Conservation (phyloP, 176 grass and related monocot genomes). For the Eremochloa ophiuroides region DNA sequence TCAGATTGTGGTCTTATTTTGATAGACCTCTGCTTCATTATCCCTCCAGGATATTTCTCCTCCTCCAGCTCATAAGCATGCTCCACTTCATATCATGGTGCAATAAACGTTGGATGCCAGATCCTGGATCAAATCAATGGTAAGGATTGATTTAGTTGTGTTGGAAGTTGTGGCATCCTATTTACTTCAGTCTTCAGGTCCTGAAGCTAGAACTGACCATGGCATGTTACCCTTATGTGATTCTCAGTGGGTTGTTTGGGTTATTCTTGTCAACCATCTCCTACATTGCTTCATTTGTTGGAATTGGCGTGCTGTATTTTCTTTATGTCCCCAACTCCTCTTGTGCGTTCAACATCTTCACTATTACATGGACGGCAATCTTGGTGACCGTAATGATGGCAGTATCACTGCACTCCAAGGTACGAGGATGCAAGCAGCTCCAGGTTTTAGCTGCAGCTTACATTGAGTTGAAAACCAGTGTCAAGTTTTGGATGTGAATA, state of each 20-base stretch:
- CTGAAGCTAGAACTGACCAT: not conserved
- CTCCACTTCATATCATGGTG: slow-evolving; percentile 87
- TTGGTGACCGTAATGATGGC: slow-evolving; percentile 76
- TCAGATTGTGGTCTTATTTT: not conserved
- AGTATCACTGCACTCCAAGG: slow-evolving; percentile 88
- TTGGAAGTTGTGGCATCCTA: not conserved
- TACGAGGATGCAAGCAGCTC: slow-evolving; percentile 8
- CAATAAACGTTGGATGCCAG: slow-evolving; percentile 73
- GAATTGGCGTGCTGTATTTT: slow-evolving; percentile 60
- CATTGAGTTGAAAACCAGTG: not conserved
- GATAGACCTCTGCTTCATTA: slow-evolving; percentile 9
- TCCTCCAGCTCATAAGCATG: slow-evolving; percentile 89
- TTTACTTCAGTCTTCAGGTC: not conserved
- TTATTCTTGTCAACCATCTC: slow-evolving; percentile 76
- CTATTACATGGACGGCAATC: slow-evolving; percentile 75
- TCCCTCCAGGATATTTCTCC: slow-evolving; percentile 76
- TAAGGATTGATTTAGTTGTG: slow-evolving; percentile 8
- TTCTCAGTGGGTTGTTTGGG: slow-evolving; percentile 69
- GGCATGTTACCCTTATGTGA: not conserved
- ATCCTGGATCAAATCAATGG: slow-evolving; percentile 58
- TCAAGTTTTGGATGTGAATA: not conserved
- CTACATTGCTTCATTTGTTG: slow-evolving; percentile 67
- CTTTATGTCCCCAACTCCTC: slow-evolving; percentile 50
- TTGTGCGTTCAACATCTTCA: slow-evolving; percentile 81
- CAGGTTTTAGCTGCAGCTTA: not conserved